A percentile compares a stretch with the other conserved stretches of the same genome.
Conservation (phyloP, 129 eudicot genomes). For the Escallonia rubra region DNA sequence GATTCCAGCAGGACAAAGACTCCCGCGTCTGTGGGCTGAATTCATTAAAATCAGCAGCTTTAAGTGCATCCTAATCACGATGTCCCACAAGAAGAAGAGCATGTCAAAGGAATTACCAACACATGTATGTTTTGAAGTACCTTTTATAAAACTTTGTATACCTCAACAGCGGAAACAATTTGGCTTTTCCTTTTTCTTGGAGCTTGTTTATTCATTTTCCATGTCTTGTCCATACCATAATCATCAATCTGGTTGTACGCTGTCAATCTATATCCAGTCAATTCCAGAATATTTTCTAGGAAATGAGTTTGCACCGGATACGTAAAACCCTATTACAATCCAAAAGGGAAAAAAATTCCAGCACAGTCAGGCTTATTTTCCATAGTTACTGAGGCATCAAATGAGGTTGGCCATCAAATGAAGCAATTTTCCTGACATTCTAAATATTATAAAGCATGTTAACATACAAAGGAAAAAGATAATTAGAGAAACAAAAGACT, state of each 20-base stretch:
- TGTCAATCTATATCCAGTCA: conserved; percentile 74
- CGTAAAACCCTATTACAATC: conserved; percentile 70
- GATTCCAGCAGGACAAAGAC: conserved; percentile 91
- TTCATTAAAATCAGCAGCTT: conserved; percentile 57
- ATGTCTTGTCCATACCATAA: conserved; percentile 69
- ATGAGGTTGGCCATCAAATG: too few species aligned
- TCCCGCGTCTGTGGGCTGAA: conserved; percentile 56
- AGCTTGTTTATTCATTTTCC: conserved; percentile 87
- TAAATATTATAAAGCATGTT: too few species aligned
- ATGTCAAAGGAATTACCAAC: conserved; percentile 11
- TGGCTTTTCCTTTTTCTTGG: conserved; percentile 88
- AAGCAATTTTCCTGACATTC: too few species aligned
- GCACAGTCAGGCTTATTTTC: too few species aligned
- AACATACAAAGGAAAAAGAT: too few species aligned
- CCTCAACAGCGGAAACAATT: conserved; percentile 92
- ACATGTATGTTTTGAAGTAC: not conserved
- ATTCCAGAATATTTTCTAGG: conserved; percentile 76
- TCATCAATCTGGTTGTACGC: conserved; percentile 86
- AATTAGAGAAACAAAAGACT: too few species aligned
- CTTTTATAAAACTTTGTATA: conserved; percentile 7
- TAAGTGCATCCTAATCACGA: conserved; percentile 61
- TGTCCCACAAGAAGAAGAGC: conserved; percentile 9
- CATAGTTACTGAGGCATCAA: too few species aligned
- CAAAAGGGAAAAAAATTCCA: not conserved
- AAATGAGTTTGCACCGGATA: conserved; percentile 78